These are phyloP conservation scores for Paramarasmius palmivorus DNA, from an alignment of 1,284 basidiomycete species.

Conservation along the genomic window DNA sequence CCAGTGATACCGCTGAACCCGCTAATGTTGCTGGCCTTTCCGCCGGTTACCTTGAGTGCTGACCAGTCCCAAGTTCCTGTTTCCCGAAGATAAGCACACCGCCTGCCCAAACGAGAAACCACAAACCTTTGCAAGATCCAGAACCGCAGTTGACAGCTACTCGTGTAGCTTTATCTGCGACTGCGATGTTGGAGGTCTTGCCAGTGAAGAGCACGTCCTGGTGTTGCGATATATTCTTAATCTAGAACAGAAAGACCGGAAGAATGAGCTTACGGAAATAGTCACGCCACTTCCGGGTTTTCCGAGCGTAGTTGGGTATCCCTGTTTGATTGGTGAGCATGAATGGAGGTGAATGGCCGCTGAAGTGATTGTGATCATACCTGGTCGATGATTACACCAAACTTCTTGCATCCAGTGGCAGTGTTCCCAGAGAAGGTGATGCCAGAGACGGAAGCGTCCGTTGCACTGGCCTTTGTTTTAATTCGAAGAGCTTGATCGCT, in stretches of 20 bases:
- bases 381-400: conserved; percentile 41
- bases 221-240: conserved; percentile 18
- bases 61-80: conserved; percentile 56
- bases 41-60: conserved; percentile 36
- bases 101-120: conserved; percentile 11
- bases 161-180: conserved; percentile 33
- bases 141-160: conserved; percentile 47
- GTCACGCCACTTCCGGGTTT: conserved; percentile 35
- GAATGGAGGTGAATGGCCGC: neutral
- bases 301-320: conserved; percentile 36
- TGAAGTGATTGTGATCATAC: conserved; percentile 1
- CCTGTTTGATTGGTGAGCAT: conserved; percentile 22
- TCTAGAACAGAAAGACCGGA: conserved; percentile 22
- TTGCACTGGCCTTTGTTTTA: conserved; percentile 36
- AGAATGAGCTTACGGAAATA: conserved; percentile 16
- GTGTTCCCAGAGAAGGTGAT: conserved; percentile 37
- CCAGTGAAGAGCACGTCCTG: conserved; percentile 41
- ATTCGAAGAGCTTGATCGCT: conserved; percentile 39
- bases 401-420: conserved; percentile 19
- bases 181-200: conserved; percentile 34
- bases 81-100: neutral
- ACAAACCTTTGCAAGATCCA: conserved; percentile 41
- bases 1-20: conserved; percentile 30
- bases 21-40: conserved; percentile 3
- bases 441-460: conserved; percentile 31